Base-by-base conservation (phyloP, 768 basidiomycete species). In the Phallus indusiatus region DNA sequence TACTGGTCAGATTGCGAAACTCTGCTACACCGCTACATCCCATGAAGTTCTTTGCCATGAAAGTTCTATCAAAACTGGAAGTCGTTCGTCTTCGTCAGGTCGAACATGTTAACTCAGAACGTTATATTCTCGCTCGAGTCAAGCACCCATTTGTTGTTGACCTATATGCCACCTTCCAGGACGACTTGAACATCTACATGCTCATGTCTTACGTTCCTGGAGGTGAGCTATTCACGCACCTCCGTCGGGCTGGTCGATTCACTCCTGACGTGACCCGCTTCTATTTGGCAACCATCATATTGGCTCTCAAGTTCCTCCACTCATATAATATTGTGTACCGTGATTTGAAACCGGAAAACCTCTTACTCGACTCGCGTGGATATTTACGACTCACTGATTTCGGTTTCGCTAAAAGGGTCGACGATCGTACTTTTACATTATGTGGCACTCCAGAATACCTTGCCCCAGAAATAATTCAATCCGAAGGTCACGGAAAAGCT, bases 241-340 rank as follows among this genome's bases (percentile, higher is more conserved):
- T 98, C 37, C 88, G 96, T 60, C 84, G 96, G 52, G 94, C 94
- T 0, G 89, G 92, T 63, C 83, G 89, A 60, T 98, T 99, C 75
- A 91, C 91, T 3, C 88, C 95, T 33, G 96, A 99, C 68, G 96
- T 99, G 62, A 94, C 96, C 22, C 85, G 96, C 51, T 99, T 98
- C 74, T 99, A 97, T 73, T 84, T 95, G 63, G 94, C 95, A 34
- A 94, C 90, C 62, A 95, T 97, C 70, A 84, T 96, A 67, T 83
- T 98, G 60, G 96, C 94, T 35, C 79, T 98, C 65, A 91, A 90
- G 74, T 94, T 95, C 65, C 78, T 98, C 5, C 96, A 98, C 71
- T 87, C 87, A 14, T 91, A 89, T 74, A 94, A 97, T 76, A 95
- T 99, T 72, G 92, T 98, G 67, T 98, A 98, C 73, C 91, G 95